Base-by-base conservation (phyloP, 2,329 filamentous ascomycete species). In the Nannizziopsis arthrosporioides region DNA sequence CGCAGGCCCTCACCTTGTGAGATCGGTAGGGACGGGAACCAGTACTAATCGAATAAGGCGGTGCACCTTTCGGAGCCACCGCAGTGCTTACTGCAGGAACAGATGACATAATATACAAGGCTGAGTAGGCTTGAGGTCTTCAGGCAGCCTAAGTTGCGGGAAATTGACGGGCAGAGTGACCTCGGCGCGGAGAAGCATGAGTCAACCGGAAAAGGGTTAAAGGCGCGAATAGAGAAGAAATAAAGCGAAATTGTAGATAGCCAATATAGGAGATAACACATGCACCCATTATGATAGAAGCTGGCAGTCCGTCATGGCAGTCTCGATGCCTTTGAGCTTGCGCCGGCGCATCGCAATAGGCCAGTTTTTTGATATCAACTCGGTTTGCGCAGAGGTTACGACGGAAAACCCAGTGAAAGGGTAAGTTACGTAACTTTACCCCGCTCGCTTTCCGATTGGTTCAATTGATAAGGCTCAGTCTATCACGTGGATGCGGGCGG, bases 1-100 rank as follows among this genome's bases (percentile, higher is more conserved):
- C 64, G 62, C 78, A 81, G 7, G 78, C 78, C 43, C 77, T 76
- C 35, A 74, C 72, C 51, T 78, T 72, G 62, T 81, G 78, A 6
- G 77, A 81, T 51, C 78, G 68, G 57, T 81, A 81, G 2, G 77
- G 78, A 39, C 78, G 69, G 44, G 68, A 61, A 12, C 66, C 66
- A 41, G 66, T 63, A 50, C 67, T 68, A 52, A 69, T 56, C 34
- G 49, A 44, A 43, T 45, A 50, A 18, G 46, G 42, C 17, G 50
- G 49, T 10, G 27, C 37, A 11, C 44, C 43, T 35, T 48, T 51
- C 12, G 43, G 14, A 18, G 50, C 12, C 5, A 44, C 42, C 12
- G 44, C 44, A 36, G 43, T 30, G 11, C 43, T 19, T 15, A 42
- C 30, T 5, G 46, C 19, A 39, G 44, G 22, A 51, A 40, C 31